Evolutionary conservation across 148 eudicot species (phyloP), one percentile per base, ranked within the genome.

Genomic region (Rhododendron kiyosumense): DNA sequence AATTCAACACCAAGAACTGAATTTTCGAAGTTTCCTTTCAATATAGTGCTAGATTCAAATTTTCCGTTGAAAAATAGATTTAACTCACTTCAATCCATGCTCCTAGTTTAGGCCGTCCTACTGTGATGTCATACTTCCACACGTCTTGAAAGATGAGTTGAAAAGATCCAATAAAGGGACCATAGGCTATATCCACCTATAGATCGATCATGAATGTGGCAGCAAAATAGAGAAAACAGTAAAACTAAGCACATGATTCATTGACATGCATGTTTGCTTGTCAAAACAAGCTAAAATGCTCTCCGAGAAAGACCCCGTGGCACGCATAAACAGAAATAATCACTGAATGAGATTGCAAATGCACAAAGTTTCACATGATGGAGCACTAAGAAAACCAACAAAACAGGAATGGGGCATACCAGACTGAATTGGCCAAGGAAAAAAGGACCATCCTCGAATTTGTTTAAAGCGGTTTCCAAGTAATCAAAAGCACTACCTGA

Each of bases 361-460:
- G 26, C 46, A 34, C 71, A 38, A 81, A 54, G 67, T 52, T 54
- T 46, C 83, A 81, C 43, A 34, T 0, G 0, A 54, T 1, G 45
- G 22, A 49, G 45, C 67, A 81, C 9, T 81, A 32, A 49, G 67
- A 81, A 17, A 81, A 38, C 79, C 48, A 18, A 22, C 28, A 52
- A 3, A 57, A 18, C 1, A 22, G 61, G 32, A 65, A 34, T 69
- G 57, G 34, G 74, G 74, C 52, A 15, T 89, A 96, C 99, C 86
- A 90, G 93, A 84, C 98, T 94, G 88, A 95, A 92, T 85, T 94
- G 92, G 79, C 94, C 99, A 78, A 96, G 97, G 91, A 95, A 93
- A 91, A 94, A 95, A 80, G 93, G 94, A 11, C 97, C 98, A 83
- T 93, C 97, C 81, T 90, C 91, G 81, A 91, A 94, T 88, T 93